Conservation (phyloP, 2,329 filamentous ascomycete species). For the Cercospora sesami region DNA sequence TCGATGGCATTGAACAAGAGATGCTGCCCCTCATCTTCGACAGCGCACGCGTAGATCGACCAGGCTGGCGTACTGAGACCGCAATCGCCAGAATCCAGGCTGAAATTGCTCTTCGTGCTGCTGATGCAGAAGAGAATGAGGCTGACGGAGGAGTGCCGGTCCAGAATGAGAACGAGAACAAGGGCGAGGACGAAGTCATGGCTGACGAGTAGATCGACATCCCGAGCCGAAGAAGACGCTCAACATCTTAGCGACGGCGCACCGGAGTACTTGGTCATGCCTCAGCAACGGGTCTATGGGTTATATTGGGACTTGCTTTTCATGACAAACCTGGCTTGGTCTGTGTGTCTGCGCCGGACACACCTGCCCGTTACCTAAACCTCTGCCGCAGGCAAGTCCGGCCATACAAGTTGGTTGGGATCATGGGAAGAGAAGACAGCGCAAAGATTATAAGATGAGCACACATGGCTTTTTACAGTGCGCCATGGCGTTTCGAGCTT, state of each 20-base stretch:
- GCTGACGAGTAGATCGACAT: constrained; percentile 13
- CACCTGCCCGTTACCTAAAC: neutral
- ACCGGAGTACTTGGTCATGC: neutral
- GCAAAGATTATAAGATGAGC: neutral
- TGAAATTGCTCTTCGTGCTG: constrained; percentile 4
- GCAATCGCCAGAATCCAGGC: constrained; percentile 5
- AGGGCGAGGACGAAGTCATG: constrained; percentile 15
- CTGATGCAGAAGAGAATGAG: neutral
- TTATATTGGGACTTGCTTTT: neutral
- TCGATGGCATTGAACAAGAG: neutral
- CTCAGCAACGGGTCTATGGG: neutral
- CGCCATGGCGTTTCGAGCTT: neutral
- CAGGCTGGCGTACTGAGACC: constrained; percentile 7
- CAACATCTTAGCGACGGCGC: constrained; percentile 7
- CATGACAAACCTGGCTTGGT: neutral
- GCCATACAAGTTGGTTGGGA: neutral
- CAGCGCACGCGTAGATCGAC: constrained; percentile 3
- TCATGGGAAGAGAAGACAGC: neutral
- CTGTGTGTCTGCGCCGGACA: neutral
- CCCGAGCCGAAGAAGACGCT: neutral
- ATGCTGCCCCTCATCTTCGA: constrained; percentile 12
- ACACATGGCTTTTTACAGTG: neutral
- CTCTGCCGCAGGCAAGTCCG: neutral
- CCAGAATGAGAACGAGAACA: neutral
- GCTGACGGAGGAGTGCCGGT: neutral